A percentile compares a stretch with the other conserved stretches of the same genome.
phyloP scores from a whole-genome alignment of 495 filamentous ascomycete genomes.

The Schizothecium vesticola region DNA sequence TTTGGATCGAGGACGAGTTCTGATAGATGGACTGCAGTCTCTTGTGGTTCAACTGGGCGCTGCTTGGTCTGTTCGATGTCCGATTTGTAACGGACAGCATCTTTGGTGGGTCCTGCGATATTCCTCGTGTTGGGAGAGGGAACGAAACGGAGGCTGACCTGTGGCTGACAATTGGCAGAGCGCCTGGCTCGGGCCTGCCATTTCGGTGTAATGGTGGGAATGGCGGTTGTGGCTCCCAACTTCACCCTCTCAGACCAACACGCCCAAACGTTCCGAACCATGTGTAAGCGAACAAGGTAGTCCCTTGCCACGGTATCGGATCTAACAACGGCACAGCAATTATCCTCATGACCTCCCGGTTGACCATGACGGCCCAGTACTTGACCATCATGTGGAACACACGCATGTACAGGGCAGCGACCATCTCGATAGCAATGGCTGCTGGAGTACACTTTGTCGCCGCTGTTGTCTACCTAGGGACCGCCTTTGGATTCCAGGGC shows the following conservation, averaged over 20 bases:
- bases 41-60: constrained; percentile 69
- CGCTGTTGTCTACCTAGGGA: constrained; percentile 46
- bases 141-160: background rate
- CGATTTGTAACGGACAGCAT: constrained; percentile 61
- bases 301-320: constrained; percentile 4
- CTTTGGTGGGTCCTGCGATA: constrained; percentile 28
- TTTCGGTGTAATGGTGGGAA: constrained; percentile 58
- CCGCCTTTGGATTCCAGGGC: constrained; percentile 38
- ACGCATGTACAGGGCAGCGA: constrained; percentile 31
- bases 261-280: constrained; percentile 46
- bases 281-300: constrained; percentile 37
- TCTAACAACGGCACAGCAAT: constrained; percentile 22
- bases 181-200: constrained; percentile 55
- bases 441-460: constrained; percentile 36
- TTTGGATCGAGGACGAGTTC: too few relatives aligned
- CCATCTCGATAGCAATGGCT: constrained; percentile 37
- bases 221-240: constrained; percentile 48
- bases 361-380: constrained; percentile 54
- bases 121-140: background rate
- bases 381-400: constrained; percentile 42
- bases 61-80: constrained; percentile 63
- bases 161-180: constrained; percentile 18
- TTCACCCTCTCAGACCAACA: constrained; percentile 37
- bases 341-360: constrained; percentile 55
- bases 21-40: constrained; percentile 26